These are phyloP conservation scores for Ceratobasidium theobromae DNA, from an alignment of 1,284 basidiomycete genomes.

Conservation along the genomic window DNA sequence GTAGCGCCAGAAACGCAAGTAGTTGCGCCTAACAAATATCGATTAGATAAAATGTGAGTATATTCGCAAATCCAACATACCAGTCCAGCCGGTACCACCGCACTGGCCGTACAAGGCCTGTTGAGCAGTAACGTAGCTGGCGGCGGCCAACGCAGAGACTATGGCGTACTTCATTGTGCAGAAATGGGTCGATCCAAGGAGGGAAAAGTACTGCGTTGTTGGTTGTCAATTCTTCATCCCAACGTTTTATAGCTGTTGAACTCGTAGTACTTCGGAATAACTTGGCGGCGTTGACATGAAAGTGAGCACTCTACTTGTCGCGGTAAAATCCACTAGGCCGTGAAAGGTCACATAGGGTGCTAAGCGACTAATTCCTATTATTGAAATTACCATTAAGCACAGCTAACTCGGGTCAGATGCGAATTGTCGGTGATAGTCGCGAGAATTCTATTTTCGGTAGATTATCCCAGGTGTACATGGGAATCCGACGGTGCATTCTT, in stretches of 20 bases:
- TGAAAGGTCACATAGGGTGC: not conserved
- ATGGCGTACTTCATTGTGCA: slow-evolving; percentile 2
- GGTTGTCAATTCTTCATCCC: not conserved
- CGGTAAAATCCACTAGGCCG: not conserved
- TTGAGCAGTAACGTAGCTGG: slow-evolving; percentile 31
- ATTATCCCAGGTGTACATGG: not conserved
- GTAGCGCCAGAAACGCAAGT: slow-evolving; percentile 34
- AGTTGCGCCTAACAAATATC: slow-evolving; percentile 10
- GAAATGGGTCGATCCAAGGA: not conserved
- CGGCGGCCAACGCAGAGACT: slow-evolving; percentile 18
- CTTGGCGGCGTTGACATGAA: not conserved
- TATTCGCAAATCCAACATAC: not conserved
- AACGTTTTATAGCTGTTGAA: slow-evolving; percentile 8
- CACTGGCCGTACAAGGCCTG: slow-evolving; percentile 30
- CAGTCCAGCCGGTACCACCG: slow-evolving; percentile 27
- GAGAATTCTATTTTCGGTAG: not conserved
- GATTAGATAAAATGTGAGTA: not conserved
- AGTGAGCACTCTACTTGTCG: not conserved
- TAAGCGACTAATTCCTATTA: not conserved
- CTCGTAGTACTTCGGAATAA: slow-evolving; percentile 14
- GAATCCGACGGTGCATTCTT: not conserved
- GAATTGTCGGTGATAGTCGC: slow-evolving; percentile 14
- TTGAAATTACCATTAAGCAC: not conserved
- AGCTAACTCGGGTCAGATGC: not conserved
- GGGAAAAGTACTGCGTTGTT: not conserved